Conservation (phyloP, 305 asterid species). For the Nicotiana rustica region DNA sequence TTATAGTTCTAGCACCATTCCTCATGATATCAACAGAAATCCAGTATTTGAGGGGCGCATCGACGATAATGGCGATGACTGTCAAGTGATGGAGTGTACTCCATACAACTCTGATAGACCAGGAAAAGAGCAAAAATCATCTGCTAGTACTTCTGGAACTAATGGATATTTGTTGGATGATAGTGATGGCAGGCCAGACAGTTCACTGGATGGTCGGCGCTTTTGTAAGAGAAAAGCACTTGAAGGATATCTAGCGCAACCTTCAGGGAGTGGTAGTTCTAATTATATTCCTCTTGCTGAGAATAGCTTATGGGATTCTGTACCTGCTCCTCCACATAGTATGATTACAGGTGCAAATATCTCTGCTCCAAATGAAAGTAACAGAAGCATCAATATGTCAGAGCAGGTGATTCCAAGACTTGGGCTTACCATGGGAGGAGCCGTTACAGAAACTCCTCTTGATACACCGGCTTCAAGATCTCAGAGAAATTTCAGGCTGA, state of each 20-base stretch:
- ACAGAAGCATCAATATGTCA: conserved; percentile 41
- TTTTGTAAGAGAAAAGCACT: conserved; percentile 77
- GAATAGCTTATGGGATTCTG: conserved; percentile 55
- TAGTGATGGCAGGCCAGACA: conserved; percentile 54
- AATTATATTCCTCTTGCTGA: conserved; percentile 53
- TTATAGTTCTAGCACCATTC: conserved; percentile 47
- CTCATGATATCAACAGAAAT: conserved; percentile 63
- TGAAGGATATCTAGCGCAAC: conserved; percentile 66
- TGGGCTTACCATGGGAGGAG: conserved; percentile 64
- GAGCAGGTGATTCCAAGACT: conserved; percentile 69
- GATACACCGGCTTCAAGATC: conserved; percentile 49
- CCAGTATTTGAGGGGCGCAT: conserved; percentile 46
- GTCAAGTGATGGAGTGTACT: conserved; percentile 59
- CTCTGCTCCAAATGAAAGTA: conserved; percentile 48
- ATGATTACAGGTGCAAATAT: conserved; percentile 40
- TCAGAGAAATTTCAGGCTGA: conserved; percentile 64
- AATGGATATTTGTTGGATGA: conserved; percentile 52
- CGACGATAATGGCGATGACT: conserved; percentile 42
- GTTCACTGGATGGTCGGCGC: conserved; percentile 64
- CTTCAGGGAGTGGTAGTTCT: conserved; percentile 76
- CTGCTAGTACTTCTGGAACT: conserved; percentile 46
- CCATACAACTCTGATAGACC: conserved; percentile 54
- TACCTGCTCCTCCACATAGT: conserved; percentile 49
- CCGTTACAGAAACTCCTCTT: conserved; percentile 50
- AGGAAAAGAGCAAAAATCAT: conserved; percentile 48